Conservation (phyloP, 768 basidiomycete genomes). For the Inosperma sp. region DNA sequence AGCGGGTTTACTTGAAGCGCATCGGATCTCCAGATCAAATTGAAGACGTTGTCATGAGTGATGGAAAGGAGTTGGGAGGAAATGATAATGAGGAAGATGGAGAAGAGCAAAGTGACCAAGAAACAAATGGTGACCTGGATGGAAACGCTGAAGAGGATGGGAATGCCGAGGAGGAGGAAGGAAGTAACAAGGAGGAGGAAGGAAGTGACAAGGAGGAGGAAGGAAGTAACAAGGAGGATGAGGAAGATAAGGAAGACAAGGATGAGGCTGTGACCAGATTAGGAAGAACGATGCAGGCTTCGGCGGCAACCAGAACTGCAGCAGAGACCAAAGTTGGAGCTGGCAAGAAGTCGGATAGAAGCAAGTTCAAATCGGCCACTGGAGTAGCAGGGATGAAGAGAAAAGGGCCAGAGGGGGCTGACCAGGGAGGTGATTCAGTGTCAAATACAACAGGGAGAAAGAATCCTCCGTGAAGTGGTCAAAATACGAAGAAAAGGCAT, state of each 20-base stretch:
- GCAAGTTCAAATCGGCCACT: neutral
- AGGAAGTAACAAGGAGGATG: no score
- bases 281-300: neutral
- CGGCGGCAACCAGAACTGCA: neutral
- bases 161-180: no score
- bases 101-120: no score
- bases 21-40: neutral
- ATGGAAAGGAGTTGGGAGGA: neutral
- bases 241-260: no score
- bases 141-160: neutral
- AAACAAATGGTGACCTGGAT: no score
- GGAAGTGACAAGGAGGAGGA: no score
- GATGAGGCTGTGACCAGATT: neutral
- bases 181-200: no score
- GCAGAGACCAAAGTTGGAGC: neutral
- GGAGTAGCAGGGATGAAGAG: neutral
- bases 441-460: neutral
- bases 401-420: neutral
- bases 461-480: no score
- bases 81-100: neutral
- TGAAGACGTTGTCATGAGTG: no score
- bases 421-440: neutral
- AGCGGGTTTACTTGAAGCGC: neutral
- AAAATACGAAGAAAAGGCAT: no score
- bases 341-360: neutral